phyloP scores from a whole-genome alignment of 2,329 filamentous ascomycete genomes.

The Xylariaceae sp. region DNA sequence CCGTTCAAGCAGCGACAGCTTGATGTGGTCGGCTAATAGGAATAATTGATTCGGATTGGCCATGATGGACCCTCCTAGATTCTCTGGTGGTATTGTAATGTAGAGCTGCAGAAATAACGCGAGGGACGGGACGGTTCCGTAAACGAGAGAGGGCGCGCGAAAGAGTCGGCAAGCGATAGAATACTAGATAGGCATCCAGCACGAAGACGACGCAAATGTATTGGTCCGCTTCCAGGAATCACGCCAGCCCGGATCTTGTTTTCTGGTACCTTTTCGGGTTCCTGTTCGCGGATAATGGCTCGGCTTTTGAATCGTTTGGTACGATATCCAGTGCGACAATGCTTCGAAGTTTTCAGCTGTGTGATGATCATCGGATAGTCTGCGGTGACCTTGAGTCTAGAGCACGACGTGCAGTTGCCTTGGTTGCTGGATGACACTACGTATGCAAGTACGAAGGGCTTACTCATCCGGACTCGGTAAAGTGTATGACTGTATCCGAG shows the following conservation, averaged over 20 bases:
- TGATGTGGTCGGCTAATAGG: slow-evolving; percentile 93
- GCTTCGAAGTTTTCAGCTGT: background rate
- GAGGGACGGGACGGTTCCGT: background rate
- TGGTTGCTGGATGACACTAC: background rate
- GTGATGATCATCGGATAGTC: slow-evolving; percentile 12
- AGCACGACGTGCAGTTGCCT: background rate
- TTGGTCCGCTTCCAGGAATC: background rate
- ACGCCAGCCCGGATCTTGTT: background rate
- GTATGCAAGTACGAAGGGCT: background rate
- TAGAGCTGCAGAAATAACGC: slow-evolving; percentile 2
- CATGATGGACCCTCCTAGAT: slow-evolving; percentile 35
- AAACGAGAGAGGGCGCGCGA: background rate
- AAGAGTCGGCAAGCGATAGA: slow-evolving; percentile 8
- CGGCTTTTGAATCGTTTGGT: background rate
- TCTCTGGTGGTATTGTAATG: slow-evolving; percentile 4
- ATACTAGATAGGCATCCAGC: background rate
- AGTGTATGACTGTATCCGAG: background rate
- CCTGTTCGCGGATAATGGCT: background rate
- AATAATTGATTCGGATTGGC: slow-evolving; percentile 71
- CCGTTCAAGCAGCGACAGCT: slow-evolving; percentile 87
- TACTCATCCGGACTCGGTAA: background rate
- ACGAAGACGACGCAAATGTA: slow-evolving; percentile 5
- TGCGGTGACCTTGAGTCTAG: background rate
- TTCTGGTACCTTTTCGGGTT: background rate
- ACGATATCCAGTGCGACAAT: background rate